Conservation (phyloP, 2,329 filamentous ascomycete species). For the Fusarium devonianum region DNA sequence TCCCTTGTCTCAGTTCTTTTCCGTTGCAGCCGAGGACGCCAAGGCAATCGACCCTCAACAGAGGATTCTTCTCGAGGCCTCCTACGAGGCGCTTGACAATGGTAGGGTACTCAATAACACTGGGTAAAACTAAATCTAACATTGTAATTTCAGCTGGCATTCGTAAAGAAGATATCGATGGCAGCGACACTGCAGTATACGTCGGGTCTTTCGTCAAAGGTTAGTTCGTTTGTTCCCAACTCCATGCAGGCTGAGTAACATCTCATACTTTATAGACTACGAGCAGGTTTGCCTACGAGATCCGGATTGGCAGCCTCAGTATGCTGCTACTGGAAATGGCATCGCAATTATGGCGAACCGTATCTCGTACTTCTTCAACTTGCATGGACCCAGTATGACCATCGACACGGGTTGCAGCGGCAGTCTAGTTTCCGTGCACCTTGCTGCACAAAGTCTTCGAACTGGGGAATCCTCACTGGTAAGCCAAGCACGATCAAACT, state of each 20-base stretch:
- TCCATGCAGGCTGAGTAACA: background rate
- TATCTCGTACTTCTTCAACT: conserved; percentile 62
- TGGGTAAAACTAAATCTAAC: background rate
- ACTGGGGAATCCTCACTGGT: conserved; percentile 54
- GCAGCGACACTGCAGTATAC: conserved; percentile 56
- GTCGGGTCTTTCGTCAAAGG: conserved; percentile 61
- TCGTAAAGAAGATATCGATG: conserved; percentile 52
- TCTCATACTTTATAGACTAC: conserved; percentile 51
- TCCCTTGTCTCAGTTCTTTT: conserved; percentile 55
- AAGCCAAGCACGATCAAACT: too few relatives aligned
- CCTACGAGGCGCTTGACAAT: conserved; percentile 60
- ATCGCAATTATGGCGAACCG: conserved; percentile 63
- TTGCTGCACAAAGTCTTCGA: conserved; percentile 59
- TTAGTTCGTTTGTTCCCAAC: conserved; percentile 23
- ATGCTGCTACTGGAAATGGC: conserved; percentile 61
- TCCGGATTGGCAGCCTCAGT: conserved; percentile 57
- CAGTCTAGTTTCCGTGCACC: conserved; percentile 61
- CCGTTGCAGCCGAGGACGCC: conserved; percentile 57
- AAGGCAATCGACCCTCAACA: conserved; percentile 62
- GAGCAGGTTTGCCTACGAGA: conserved; percentile 59
- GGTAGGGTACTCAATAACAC: conserved; percentile 42
- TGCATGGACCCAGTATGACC: conserved; percentile 63
- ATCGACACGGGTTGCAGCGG: conserved; percentile 67
- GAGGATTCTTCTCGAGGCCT: conserved; percentile 58
- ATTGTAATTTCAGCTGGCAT: conserved; percentile 50